phyloP scores from a whole-genome alignment of 768 basidiomycete genomes.

The Phaeotremella fagi region DNA sequence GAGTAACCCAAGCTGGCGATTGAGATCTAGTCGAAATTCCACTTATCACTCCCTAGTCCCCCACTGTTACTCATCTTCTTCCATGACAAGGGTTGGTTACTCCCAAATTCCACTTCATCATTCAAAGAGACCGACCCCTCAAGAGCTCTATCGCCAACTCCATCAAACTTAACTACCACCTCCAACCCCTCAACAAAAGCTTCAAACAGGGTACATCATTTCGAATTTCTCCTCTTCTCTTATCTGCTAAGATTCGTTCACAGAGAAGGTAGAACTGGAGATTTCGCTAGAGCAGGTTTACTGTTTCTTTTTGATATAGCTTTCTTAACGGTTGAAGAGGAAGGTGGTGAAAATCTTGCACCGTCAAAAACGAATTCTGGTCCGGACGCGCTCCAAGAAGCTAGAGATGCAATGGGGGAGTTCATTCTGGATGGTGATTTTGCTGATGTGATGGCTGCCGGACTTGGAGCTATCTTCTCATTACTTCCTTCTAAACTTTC shows the following conservation, averaged over 20 bases:
- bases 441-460: conserved; percentile 92
- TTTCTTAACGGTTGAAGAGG: conserved; percentile 45
- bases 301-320: conserved; percentile 95
- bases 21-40: no score
- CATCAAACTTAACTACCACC: conserved; percentile 59
- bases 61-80: conserved; percentile 90
- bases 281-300: conserved; percentile 84
- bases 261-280: conserved; percentile 86
- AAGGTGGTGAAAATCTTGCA: conserved; percentile 22
- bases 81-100: conserved; percentile 74
- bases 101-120: conserved; percentile 3
- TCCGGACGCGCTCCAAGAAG: conserved; percentile 71
- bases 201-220: conserved; percentile 56
- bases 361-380: conserved; percentile 14
- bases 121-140: conserved; percentile 6
- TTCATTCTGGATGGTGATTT: conserved; percentile 97
- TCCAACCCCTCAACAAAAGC: conserved; percentile 50
- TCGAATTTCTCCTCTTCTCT: conserved; percentile 92
- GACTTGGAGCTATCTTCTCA: conserved; percentile 87
- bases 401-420: conserved; percentile 79
- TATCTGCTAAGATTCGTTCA: conserved; percentile 93
- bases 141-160: conserved; percentile 55
- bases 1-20: conserved; percentile 58
- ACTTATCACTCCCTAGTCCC: conserved; percentile 20
- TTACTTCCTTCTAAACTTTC: conserved; percentile 80